Conservation (phyloP, 208 protist genomes). For the Novymonas esmeraldas region DNA sequence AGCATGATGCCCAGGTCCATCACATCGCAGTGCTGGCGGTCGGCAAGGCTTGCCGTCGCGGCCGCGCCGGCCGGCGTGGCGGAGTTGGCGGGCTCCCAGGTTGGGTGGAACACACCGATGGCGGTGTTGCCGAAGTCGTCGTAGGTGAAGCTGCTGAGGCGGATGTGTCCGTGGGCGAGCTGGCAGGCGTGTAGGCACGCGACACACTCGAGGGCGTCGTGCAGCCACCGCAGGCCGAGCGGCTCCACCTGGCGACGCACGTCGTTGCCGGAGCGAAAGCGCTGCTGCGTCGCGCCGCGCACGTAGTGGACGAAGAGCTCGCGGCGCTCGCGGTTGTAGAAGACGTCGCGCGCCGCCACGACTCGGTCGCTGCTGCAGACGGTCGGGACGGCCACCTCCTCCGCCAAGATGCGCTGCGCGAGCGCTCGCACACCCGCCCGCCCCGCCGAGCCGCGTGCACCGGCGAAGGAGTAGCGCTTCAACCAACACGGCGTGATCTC, state of each 20-base stretch:
- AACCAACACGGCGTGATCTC: constrained; percentile 65
- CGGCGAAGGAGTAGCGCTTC: constrained; percentile 62
- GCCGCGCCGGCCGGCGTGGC: constrained; percentile 5
- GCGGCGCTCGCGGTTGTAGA: constrained; percentile 48
- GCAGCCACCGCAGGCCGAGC: constrained; percentile 64
- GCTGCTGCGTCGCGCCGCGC: constrained; percentile 64
- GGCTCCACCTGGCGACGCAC: constrained; percentile 50
- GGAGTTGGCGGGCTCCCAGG: constrained; percentile 9
- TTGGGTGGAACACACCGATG: constrained; percentile 56
- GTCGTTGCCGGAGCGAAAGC: constrained; percentile 66
- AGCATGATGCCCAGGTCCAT: constrained; percentile 44
- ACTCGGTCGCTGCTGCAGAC: constrained; percentile 46
- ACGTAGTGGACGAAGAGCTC: constrained; percentile 71
- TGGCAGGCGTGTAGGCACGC: constrained; percentile 66
- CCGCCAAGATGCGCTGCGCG: constrained; percentile 39
- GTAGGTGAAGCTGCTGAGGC: constrained; percentile 71
- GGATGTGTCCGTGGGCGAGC: constrained; percentile 54
- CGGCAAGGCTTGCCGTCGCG: constrained; percentile 11
- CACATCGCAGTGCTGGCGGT: constrained; percentile 32
- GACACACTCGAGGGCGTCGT: constrained; percentile 66
- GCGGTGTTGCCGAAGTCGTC: constrained; percentile 79
- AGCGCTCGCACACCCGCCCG: not conserved
- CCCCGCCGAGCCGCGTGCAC: not conserved
- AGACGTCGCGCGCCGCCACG: constrained; percentile 54
- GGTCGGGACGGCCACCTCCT: constrained; percentile 44